Evolutionary conservation across 768 basidiomycete species (phyloP), one percentile per base, ranked within the genome.

Genomic region (Mycena latifolia): DNA sequence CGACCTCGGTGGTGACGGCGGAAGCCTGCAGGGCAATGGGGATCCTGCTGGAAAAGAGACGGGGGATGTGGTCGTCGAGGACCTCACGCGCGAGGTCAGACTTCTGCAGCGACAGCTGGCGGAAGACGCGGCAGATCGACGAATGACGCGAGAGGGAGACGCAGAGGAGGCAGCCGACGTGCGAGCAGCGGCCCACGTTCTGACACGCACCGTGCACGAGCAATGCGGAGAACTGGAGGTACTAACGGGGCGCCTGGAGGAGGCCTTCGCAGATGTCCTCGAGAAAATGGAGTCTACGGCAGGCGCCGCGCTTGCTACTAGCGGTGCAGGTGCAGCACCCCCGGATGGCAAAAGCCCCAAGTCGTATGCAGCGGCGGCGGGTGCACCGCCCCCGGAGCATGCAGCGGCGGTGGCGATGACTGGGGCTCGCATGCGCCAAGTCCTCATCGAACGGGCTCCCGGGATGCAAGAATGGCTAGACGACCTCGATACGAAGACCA

Each of bases 181-280:
- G n/a, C n/a, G n/a, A n/a, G n/a, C n/a, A n/a, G n/a, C n/a, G n/a
- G 53, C 53, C 10, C 15, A 41, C 5, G 39, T 55, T 2, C 39
- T 55, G 15, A 55, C 53, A 20, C 12, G n/a, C 17, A 41, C 53
- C 8, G 53, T 55, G 14, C 25, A 55, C 4, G 24, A 55, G 25
- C 53, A 55, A 10, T 55, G 53, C 25, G 14, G 8, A 1, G 53
- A 55, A 12, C 18, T 55, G 5, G 20, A 39, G 37, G 41, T 5
- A 28, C 53, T 55, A n/a, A 55, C 53, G 31, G 39, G 24, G 24
- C 39, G 53, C 25, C 25, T 55, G 24, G 53, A 41, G 39, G 53
- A 41, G 22, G 53, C 9, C 4, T 35, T 55, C 15, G 41, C 53
- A n/a, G n/a, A n/a, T n/a, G n/a, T n/a, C n/a, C n/a, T n/a, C n/a